Conservation (phyloP, 1,284 basidiomycete species). For the Trichosporon asahii region DNA sequence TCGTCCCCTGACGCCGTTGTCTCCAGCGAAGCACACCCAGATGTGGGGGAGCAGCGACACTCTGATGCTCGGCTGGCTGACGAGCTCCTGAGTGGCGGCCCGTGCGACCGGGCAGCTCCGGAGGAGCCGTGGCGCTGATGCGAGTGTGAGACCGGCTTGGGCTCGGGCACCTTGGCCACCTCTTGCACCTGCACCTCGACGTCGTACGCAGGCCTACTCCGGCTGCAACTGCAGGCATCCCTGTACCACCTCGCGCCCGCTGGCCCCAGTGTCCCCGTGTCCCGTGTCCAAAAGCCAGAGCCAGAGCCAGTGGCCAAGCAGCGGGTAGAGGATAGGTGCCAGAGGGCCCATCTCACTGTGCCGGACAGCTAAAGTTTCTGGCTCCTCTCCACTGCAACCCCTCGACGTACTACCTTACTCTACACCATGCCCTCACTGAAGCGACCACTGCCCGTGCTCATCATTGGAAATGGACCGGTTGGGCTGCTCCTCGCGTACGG, state of each 20-base stretch:
- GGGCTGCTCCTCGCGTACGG: slow-evolving; percentile 27
- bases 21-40: too few relatives aligned
- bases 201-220: too few relatives aligned
- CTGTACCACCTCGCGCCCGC: too few relatives aligned
- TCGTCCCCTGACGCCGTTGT: background rate
- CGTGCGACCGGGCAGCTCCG: background rate
- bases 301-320: background rate
- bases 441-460: slow-evolving; percentile 23
- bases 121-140: background rate
- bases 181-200: too few relatives aligned
- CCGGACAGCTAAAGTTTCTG: background rate
- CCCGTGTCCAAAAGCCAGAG: too few relatives aligned
- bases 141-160: background rate
- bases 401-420: too few relatives aligned
- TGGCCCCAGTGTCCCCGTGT: too few relatives aligned
- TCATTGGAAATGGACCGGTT: slow-evolving; percentile 30
- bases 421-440: slow-evolving; percentile 12
- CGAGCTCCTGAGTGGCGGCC: background rate
- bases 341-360: too few relatives aligned
- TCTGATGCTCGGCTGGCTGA: background rate
- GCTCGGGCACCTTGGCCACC: too few relatives aligned
- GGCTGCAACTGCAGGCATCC: too few relatives aligned
- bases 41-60: too few relatives aligned
- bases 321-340: background rate
- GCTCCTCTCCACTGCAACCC: background rate